Evolutionary conservation across 2,329 filamentous ascomycete genomes (phyloP).

Genomic region (Byssoonygena ceratinophila): DNA sequence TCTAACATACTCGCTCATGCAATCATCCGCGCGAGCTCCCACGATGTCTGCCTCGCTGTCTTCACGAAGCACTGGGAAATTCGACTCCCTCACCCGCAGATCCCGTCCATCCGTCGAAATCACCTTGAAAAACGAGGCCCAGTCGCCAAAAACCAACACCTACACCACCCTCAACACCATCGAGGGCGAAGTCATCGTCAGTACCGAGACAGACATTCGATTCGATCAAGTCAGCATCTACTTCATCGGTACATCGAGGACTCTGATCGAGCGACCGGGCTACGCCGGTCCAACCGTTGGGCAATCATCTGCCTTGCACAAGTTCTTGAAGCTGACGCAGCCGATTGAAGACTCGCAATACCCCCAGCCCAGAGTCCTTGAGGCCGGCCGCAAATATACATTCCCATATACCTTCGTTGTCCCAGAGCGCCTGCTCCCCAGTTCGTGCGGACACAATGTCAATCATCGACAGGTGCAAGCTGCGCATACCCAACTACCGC

Average conservation of each 20-base stretch:
- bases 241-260: slow-evolving; percentile 38
- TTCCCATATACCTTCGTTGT: slow-evolving; percentile 57
- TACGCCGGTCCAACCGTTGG: slow-evolving; percentile 44
- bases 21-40: neutral
- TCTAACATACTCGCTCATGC: neutral
- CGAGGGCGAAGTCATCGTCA: slow-evolving; percentile 23
- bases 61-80: slow-evolving; percentile 2
- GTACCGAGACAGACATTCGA: slow-evolving; percentile 22
- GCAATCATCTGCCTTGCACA: slow-evolving; percentile 47
- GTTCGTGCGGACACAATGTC: slow-evolving; percentile 46
- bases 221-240: slow-evolving; percentile 25
- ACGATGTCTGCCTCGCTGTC: neutral
- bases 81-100: slow-evolving; percentile 8
- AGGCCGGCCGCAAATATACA: slow-evolving; percentile 46
- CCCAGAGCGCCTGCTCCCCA: slow-evolving; percentile 49
- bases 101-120: slow-evolving; percentile 10
- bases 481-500: slow-evolving; percentile 50
- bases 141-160: slow-evolving; percentile 13
- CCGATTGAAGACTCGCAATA: slow-evolving; percentile 46
- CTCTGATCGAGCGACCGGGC: slow-evolving; percentile 46
- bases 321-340: slow-evolving; percentile 52
- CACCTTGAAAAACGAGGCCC: slow-evolving; percentile 1
- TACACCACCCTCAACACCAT: slow-evolving; percentile 28
- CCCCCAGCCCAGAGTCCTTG: slow-evolving; percentile 45
- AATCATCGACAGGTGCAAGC: slow-evolving; percentile 43